Evolutionary conservation across 1,284 basidiomycete species (phyloP).

Genomic region (Ustanciosporium gigantosporum): DNA sequence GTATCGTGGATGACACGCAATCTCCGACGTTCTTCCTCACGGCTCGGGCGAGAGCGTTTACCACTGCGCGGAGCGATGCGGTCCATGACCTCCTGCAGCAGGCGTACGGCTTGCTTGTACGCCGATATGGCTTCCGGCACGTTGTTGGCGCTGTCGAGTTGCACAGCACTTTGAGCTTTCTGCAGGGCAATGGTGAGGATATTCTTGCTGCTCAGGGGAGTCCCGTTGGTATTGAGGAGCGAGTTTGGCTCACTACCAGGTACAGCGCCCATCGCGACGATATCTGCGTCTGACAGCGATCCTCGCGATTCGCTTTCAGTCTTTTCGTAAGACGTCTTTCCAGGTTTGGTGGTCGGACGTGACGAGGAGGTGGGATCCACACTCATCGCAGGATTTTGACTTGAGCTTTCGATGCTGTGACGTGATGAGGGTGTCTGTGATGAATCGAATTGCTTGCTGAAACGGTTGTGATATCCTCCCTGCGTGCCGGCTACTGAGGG

Average conservation of each 20-base stretch:
- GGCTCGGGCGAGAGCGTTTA: slow-evolving; percentile 43
- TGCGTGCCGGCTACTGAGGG: slow-evolving; percentile 18
- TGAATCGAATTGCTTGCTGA: slow-evolving; percentile 19
- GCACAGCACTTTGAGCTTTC: slow-evolving; percentile 62
- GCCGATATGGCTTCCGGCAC: slow-evolving; percentile 62
- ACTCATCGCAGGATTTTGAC: no score
- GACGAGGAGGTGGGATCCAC: not conserved
- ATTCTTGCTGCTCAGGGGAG: slow-evolving; percentile 55
- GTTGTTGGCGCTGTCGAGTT: slow-evolving; percentile 61
- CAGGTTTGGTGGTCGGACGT: not conserved
- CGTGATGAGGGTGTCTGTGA: no score
- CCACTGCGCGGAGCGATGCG: slow-evolving; percentile 57
- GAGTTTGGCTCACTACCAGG: slow-evolving; percentile 26
- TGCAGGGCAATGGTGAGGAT: slow-evolving; percentile 62
- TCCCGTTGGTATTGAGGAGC: slow-evolving; percentile 42
- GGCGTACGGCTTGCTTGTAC: slow-evolving; percentile 60
- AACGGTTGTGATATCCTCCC: slow-evolving; percentile 27
- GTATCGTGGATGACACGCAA: slow-evolving; percentile 62
- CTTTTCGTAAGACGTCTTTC: slow-evolving; percentile 3
- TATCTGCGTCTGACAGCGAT: slow-evolving; percentile 37
- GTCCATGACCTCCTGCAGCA: slow-evolving; percentile 63
- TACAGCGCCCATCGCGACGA: slow-evolving; percentile 37
- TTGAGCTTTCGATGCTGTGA: no score
- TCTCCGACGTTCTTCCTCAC: slow-evolving; percentile 60
- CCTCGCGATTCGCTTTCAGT: slow-evolving; percentile 11